Base-by-base conservation (phyloP, 441 rosid species). In the Erodium moschatum region DNA sequence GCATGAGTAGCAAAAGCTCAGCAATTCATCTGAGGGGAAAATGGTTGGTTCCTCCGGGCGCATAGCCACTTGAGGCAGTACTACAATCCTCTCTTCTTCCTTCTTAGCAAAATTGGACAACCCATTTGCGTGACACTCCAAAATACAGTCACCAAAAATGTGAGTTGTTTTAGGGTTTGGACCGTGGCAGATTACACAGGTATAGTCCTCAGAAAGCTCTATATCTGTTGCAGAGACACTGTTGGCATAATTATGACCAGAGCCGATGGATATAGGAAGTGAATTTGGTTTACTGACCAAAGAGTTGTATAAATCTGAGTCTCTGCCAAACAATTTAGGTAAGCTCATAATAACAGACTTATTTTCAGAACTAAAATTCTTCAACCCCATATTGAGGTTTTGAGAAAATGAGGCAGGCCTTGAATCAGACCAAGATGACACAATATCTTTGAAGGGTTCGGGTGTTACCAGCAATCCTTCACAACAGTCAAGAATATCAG, bases 131-230 rank as follows among this genome's bases (percentile, higher is more conserved):
- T 76, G 81, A 74, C 86, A 73, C 70, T 84, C 86, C 56, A 88
- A 80, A 74, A 88, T 75, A 76, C 83, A 81, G 74, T 86, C 89
- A 42, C 89, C 85, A 71, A 82, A 81, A 58, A 81, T 76, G 64
- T 74, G 82, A 81, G 80, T 77, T 68, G 79, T 82, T 78, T 79
- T 83, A 0, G 86, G 86, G 76, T 84, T 83, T 42, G 91, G 91
- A 16, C 91, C 94, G 56, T 88, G 84, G 31, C 88, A 86, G 70
- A 79, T 86, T 56, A 88, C 84, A 72, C 93, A 85, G 0, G 81
- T 77, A 52, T 83, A 86, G 75, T 81, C 87, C 82, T 84, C 85
- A 31, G 93, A 88, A 62, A 79, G 87, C 50, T 74, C 86, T 56
- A 82, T 76, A 61, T 86, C 85, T 1, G 29, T 74, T 7, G 80